Conservation (phyloP, 2,329 filamentous ascomycete species). For the Kalmusia sp. region DNA sequence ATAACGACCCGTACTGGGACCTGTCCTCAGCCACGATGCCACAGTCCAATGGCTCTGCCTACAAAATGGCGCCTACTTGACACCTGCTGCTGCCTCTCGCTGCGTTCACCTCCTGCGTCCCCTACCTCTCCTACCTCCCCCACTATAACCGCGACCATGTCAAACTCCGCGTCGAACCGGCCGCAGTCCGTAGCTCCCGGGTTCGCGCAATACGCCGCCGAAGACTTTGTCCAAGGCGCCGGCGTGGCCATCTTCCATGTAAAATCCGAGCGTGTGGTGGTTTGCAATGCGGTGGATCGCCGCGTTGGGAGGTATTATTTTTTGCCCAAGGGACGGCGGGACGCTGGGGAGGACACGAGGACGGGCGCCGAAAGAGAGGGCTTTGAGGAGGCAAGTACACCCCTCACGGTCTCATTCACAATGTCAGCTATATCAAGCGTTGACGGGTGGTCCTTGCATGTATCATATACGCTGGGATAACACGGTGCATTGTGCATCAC, state of each 20-base stretch:
- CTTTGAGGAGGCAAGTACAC: constrained; percentile 54
- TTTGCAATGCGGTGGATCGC: constrained; percentile 54
- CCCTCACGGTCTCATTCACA: too few species aligned
- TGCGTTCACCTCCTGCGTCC: neutral
- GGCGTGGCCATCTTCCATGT: constrained; percentile 61
- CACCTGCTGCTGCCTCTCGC: constrained; percentile 4
- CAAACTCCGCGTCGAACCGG: neutral
- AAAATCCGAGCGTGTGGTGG: constrained; percentile 53
- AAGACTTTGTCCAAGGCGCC: constrained; percentile 38
- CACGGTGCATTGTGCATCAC: too few species aligned
- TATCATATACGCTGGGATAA: too few species aligned
- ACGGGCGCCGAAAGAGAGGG: constrained; percentile 56
- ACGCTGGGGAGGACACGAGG: constrained; percentile 54
- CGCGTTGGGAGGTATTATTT: constrained; percentile 51
- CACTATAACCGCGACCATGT: neutral
- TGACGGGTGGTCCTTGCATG: too few species aligned
- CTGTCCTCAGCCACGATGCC: neutral
- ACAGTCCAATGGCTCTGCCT: neutral
- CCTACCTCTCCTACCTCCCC: neutral
- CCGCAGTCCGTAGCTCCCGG: constrained; percentile 19
- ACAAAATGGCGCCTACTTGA: constrained; percentile 3
- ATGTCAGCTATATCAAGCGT: too few species aligned
- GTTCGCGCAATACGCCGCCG: constrained; percentile 35
- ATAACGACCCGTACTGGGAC: neutral
- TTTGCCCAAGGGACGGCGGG: constrained; percentile 57